phyloP scores from a whole-genome alignment of 2,329 filamentous ascomycete genomes.

The Diplodia sapinea region DNA sequence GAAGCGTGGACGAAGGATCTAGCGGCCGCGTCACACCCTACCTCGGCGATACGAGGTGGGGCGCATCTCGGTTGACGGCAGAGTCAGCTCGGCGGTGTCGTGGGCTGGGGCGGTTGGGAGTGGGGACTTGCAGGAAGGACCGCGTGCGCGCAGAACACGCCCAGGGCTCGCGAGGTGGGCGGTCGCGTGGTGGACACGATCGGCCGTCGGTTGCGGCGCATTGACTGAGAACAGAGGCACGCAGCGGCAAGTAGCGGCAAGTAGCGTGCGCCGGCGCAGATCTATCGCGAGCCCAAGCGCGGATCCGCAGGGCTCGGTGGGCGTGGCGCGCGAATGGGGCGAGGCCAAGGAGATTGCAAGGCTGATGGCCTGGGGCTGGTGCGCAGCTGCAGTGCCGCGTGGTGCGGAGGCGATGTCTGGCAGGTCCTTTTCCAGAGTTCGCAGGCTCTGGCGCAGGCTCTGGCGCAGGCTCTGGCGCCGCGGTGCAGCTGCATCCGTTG shows the following conservation, averaged over 20 bases:
- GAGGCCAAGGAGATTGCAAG: slow-evolving; percentile 3
- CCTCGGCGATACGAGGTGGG: slow-evolving; percentile 1
- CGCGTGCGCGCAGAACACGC: neutral
- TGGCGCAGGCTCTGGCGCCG: too few relatives aligned
- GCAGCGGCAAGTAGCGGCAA: neutral
- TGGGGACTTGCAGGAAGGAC: neutral
- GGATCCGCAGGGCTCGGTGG: slow-evolving; percentile 16
- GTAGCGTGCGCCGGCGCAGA: slow-evolving; percentile 21
- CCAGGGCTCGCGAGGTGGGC: neutral
- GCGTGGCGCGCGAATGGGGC: neutral
- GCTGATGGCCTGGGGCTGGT: neutral
- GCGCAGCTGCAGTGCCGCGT: too few relatives aligned
- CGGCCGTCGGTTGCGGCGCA: slow-evolving; percentile 24
- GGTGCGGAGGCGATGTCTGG: too few relatives aligned
- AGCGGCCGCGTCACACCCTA: neutral
- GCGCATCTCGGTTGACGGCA: neutral
- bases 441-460: neutral
- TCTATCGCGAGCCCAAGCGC: slow-evolving; percentile 22
- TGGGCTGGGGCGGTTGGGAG: neutral
- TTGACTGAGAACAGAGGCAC: slow-evolving; percentile 27
- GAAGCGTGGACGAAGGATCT: neutral
- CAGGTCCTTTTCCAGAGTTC: too few relatives aligned
- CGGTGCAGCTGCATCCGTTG: neutral
- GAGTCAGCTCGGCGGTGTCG: neutral
- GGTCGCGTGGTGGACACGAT: slow-evolving; percentile 1